phyloP scores from a whole-genome alignment of 2,329 filamentous ascomycete species.

The Teratosphaeria pseudoeucalypti region DNA sequence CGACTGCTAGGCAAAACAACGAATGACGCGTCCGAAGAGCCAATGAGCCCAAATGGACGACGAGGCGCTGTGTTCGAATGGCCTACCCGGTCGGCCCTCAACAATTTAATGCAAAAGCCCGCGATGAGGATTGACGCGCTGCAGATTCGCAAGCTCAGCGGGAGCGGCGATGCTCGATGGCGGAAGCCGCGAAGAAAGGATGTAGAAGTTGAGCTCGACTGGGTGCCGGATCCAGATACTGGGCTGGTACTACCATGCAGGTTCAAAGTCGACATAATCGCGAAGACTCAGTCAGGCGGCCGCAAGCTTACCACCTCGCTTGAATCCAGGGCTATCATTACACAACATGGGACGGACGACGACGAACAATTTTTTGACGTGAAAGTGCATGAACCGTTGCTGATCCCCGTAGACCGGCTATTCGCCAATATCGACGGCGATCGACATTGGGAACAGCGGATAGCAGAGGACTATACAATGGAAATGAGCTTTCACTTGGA shows the following conservation, averaged over 20 bases:
- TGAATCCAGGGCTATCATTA: constrained; percentile 9
- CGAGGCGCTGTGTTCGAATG: constrained; percentile 16
- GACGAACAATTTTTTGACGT: constrained; percentile 12
- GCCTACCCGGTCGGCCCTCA: constrained; percentile 19
- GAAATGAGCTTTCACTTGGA: constrained; percentile 21
- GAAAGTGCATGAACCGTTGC: constrained; percentile 14
- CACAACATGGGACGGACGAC: constrained; percentile 1
- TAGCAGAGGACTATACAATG: constrained; percentile 14
- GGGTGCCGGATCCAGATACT: constrained; percentile 14
- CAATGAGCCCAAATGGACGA: constrained; percentile 6
- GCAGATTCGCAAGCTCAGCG: constrained; percentile 3
- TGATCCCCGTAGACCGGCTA: constrained; percentile 14
- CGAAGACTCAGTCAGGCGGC: constrained; percentile 2
- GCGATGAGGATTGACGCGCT: constrained; percentile 12
- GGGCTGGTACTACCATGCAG: constrained; percentile 11
- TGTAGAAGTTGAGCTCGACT: constrained; percentile 5
- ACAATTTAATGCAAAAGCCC: constrained; percentile 13
- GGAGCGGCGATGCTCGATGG: neutral
- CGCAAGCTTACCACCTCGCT: neutral
- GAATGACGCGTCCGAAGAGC: constrained; percentile 3
- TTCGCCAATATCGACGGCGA: constrained; percentile 6
- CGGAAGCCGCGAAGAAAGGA: neutral
- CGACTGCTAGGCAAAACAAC: neutral
- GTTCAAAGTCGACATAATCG: constrained; percentile 11
- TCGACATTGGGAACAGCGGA: constrained; percentile 11